Evolutionary conservation across 2,329 filamentous ascomycete genomes (phyloP), one percentile per base, ranked within the genome.

Genomic region (Septoria linicola): DNA sequence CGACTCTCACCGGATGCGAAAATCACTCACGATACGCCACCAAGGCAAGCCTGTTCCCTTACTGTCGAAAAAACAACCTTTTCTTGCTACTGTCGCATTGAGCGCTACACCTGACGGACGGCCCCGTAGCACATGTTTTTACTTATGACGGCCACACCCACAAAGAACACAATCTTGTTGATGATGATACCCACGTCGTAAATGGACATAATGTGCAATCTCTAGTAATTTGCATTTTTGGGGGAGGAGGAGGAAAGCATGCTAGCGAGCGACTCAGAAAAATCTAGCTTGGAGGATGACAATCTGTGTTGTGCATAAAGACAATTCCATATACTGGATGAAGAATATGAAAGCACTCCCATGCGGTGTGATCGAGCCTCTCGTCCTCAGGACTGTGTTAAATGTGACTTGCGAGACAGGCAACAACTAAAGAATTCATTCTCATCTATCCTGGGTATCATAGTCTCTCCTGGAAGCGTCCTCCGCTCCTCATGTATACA

Each of bases 111-210:
- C 35, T 16, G 23, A 27, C 23, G 21, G 23, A 31, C 8, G 14
- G 11, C 23, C 46, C 37, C 27, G 23, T 20, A 30, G 25, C 11
- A 20, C 27, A 19, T 43, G 25, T 20, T 34, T 36, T 37, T 46
- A 31, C n/a, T 21, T 14, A 40, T 27, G 42, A 40, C 36, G 21
- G 41, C 35, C 40, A 41, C 34, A 21, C 20, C 17, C 16, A n/a
- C 25, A 34, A 21, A 16, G 27, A 37, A 41, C 27, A 20, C 17
- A 39, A 27, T 41, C 40, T 41, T 53, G 50, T 49, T 40, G 51
- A 53, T 53, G 50, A 53, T 40, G 51, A 53, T 53, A 53, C 51
- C 51, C 51, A 53, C 41, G 51, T 53, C 51, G 35, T 44, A 44
- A 46, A 51, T 43, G 49, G 49, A 49, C 20, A 48, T 53, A 49